A percentile compares a stretch with the other conserved stretches of the same genome.
These are phyloP conservation scores for Asterella californica DNA, from an alignment of 225 moss, liverwort and hornwort species.

Conservation along the genomic window DNA sequence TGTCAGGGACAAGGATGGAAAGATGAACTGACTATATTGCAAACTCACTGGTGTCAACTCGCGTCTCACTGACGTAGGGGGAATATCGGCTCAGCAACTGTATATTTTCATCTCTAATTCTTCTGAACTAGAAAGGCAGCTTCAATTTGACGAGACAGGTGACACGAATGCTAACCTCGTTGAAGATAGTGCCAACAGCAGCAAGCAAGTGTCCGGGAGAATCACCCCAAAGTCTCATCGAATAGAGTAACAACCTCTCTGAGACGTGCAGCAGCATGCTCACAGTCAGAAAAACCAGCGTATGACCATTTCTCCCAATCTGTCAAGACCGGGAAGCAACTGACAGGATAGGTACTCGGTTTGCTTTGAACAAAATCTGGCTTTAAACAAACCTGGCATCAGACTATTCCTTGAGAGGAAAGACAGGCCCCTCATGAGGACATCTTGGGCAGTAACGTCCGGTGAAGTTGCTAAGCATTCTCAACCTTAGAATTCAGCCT, in stretches of 20 bases:
- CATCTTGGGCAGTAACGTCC: neutral
- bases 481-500: neutral
- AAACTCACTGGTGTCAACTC: neutral
- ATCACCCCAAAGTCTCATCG: constrained; percentile 90
- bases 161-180: constrained; percentile 52
- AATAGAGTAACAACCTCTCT: constrained; percentile 90
- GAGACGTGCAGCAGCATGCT: neutral
- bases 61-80: neutral
- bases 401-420: neutral
- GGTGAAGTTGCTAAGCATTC: neutral
- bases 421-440: neutral
- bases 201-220: constrained; percentile 57
- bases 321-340: neutral
- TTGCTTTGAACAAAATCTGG: neutral
- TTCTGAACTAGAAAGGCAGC: neutral
- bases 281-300: neutral
- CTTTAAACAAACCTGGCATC: neutral
- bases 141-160: neutral
- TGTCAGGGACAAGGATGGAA: neutral
- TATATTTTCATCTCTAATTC: neutral
- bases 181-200: constrained; percentile 89
- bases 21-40: neutral
- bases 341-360: neutral
- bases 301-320: neutral
- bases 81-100: no score